These are phyloP conservation scores for Rhizophora mangle DNA, from an alignment of 345 rosid genomes.

Conservation along the genomic window DNA sequence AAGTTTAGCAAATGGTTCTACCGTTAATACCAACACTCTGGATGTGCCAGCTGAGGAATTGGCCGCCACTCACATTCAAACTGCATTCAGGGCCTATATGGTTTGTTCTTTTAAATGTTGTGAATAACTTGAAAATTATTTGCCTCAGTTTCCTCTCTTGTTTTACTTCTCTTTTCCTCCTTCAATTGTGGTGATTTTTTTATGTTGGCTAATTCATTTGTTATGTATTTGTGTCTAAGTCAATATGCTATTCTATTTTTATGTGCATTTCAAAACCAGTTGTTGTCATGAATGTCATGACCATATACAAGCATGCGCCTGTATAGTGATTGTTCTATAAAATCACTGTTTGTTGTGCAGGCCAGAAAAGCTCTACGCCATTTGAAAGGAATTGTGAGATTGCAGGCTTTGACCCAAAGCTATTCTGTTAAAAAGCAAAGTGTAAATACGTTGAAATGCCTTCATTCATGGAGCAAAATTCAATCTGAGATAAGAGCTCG, in stretches of 20 bases:
- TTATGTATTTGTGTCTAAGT: no score
- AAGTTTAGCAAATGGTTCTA: conserved; percentile 9
- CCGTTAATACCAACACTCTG: conserved; percentile 5
- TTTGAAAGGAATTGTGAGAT: conserved; percentile 56
- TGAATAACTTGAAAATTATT: no score
- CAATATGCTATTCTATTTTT: no score
- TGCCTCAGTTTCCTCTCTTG: no score
- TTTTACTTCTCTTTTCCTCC: no score
- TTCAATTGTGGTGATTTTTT: no score
- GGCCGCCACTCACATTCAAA: conserved; percentile 34
- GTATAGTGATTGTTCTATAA: conserved; percentile 5
- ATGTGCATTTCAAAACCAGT: not conserved
- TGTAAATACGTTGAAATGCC: conserved; percentile 49
- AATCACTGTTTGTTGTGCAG: conserved; percentile 36
- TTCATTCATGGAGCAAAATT: conserved; percentile 83
- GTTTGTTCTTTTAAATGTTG: conserved; percentile 27
- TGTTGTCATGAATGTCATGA: not conserved
- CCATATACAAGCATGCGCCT: not conserved
- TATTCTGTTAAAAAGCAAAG: conserved; percentile 64
- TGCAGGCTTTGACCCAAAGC: conserved; percentile 46
- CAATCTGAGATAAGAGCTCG: conserved; percentile 70
- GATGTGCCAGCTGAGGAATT: conserved; percentile 23
- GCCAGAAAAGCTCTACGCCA: conserved; percentile 68
- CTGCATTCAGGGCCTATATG: conserved; percentile 71
- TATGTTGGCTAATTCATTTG: no score